Base-by-base conservation (phyloP, 2,329 filamentous ascomycete species). In the Fusarium udum region DNA sequence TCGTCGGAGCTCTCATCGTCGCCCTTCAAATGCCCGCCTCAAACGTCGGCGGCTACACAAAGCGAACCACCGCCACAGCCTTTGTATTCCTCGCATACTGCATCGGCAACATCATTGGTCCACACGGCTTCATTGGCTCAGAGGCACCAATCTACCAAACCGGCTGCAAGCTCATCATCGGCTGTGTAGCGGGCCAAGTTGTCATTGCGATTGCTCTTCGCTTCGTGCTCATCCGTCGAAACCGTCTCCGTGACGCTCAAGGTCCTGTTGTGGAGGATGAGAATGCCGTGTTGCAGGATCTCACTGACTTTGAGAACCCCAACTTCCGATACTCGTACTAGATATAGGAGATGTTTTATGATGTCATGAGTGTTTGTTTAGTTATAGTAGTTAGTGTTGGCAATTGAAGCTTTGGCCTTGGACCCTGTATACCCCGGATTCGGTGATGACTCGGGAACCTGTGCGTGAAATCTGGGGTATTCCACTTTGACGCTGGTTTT, bases 1-100 rank as follows among this genome's bases (percentile, higher is more conserved):
- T 84, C 56, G 87, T 90, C 6, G 83, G 85, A 3, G 85, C 85
- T 7, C 81, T 90, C n/a, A 87, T 89, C 2, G 80, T 89, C 4
- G 86, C 87, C 1, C 81, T 90, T 24, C 88, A 88, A 71, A 83
- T 88, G 79, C 87, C 86, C 7, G 84, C 85, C 3, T 81, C 84
- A 34, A 87, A 87, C 58, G 76, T 87, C 4, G 85, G 82, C 3
- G 85, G 85, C 9, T 86, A 86, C 69, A 87, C 85, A 1, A 87
- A 87, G 78, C 81, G 85, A 22, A 83, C 83, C 8, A 86, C 85
- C 0, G 80, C 81, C 4, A 84, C 85, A 4, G 85, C 85, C 2
- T 79, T 87, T n/a, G 84, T 86, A 15, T 87, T 87, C 72, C 66
- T 85, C 6, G 70, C 83, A 8, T 85, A 85, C 68, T 86, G 84